Conservation (phyloP, 1,284 basidiomycete species). For the Fomes fomentarius region DNA sequence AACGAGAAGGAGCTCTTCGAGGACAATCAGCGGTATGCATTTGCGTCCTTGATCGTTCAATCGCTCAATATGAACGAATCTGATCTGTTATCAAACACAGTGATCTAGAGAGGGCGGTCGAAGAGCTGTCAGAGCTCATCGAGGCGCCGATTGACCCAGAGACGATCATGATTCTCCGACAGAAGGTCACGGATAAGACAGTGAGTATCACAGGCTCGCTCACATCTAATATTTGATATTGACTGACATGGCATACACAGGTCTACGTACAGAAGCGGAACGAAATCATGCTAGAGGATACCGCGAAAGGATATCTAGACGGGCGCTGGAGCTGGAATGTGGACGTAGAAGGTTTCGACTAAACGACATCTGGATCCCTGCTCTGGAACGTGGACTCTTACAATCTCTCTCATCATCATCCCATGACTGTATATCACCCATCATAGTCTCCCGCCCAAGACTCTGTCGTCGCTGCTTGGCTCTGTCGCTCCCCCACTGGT, state of each 20-base stretch:
- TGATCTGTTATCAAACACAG: conserved; percentile 43
- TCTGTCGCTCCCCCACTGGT: background rate
- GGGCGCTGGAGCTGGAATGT: conserved; percentile 82
- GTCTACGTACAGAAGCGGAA: conserved; percentile 98
- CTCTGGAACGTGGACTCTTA: background rate
- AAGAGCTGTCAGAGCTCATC: conserved; percentile 90
- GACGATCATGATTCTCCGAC: conserved; percentile 79
- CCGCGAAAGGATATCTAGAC: conserved; percentile 88
- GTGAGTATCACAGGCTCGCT: conserved; percentile 45
- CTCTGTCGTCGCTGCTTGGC: background rate
- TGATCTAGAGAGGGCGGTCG: conserved; percentile 94
- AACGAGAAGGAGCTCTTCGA: conserved; percentile 97
- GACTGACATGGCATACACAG: conserved; percentile 37
- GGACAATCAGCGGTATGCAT: conserved; percentile 86
- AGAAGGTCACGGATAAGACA: conserved; percentile 94
- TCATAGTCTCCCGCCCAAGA: background rate
- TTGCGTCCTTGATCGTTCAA: too few species aligned
- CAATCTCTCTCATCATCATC: background rate
- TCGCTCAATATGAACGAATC: too few species aligned
- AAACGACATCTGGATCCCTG: background rate
- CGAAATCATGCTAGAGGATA: conserved; percentile 94
- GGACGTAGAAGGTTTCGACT: conserved; percentile 63
- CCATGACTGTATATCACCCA: background rate
- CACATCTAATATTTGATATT: background rate
- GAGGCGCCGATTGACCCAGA: conserved; percentile 91